Percentiles rank a stretch among this genome's conserved stretches.
Evolutionary conservation across 2,329 filamentous ascomycete species (phyloP).

Genomic region (Mycosphaerella arachidis): DNA sequence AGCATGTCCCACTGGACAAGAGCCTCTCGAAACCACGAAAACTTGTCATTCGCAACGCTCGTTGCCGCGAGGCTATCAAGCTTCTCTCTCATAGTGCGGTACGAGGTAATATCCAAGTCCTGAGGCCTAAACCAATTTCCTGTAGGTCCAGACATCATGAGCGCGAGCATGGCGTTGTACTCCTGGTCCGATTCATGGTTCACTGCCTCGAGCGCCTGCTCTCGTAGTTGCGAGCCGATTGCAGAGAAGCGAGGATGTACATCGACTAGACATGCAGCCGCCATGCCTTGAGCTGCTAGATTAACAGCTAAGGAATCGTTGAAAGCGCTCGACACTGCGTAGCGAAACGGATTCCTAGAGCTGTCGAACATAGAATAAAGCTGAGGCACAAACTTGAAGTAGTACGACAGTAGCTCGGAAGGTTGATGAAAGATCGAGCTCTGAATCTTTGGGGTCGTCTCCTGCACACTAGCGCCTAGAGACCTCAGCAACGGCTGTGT

Average conservation of each 20-base stretch:
- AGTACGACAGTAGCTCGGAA: slow-evolving; percentile 19
- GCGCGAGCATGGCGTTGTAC: slow-evolving; percentile 43
- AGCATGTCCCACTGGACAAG: slow-evolving; percentile 56
- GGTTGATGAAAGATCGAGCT: slow-evolving; percentile 14
- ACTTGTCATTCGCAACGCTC: slow-evolving; percentile 22
- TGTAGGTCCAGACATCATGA: slow-evolving; percentile 57
- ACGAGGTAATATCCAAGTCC: slow-evolving; percentile 51
- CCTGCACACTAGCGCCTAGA: slow-evolving; percentile 7
- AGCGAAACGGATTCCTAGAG: slow-evolving; percentile 18
- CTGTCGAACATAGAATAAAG: slow-evolving; percentile 21
- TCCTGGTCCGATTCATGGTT: slow-evolving; percentile 18
- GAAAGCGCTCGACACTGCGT: slow-evolving; percentile 17
- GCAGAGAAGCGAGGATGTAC: slow-evolving; percentile 22
- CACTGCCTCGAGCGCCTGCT: slow-evolving; percentile 21
- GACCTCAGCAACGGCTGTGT: slow-evolving; percentile 14
- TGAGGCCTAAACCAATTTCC: slow-evolving; percentile 57
- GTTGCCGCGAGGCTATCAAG: slow-evolving; percentile 12
- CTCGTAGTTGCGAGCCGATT: slow-evolving; percentile 21
- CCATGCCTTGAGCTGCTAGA: slow-evolving; percentile 22
- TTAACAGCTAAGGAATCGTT: slow-evolving; percentile 19
- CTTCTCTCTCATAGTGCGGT: slow-evolving; percentile 28
- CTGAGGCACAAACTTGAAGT: slow-evolving; percentile 20
- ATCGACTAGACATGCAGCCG: slow-evolving; percentile 25
- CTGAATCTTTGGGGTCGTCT: slow-evolving; percentile 8
- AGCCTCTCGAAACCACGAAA: slow-evolving; percentile 54